Evolutionary conservation across 2,329 filamentous ascomycete genomes (phyloP), one percentile per base, ranked within the genome.

Genomic region (Colletotrichum siamense): DNA sequence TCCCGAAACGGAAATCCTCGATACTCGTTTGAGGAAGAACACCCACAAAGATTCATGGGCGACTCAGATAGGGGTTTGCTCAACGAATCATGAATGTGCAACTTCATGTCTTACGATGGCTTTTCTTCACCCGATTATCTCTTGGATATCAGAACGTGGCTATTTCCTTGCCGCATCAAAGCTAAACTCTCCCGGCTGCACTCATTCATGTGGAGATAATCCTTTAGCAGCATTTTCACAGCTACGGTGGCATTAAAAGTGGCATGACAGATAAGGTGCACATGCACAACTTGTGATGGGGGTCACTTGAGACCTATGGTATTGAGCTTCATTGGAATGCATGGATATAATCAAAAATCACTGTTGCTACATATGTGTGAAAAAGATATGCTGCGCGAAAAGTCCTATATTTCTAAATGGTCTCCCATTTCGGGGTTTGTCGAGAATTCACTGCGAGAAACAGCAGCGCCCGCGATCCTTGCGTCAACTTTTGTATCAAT

Each of bases 141-240:
- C 44, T 22, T 22, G n/a, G 5, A 22, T 49, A 5, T 22, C 2
- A 13, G 2, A 13, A 49, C 44, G 44, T 49, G 6, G n/a, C 2
- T 13, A 22, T 4, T 49, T n/a, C 2, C 44, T 49, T n/a, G 2
- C 2, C n/a, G 6, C 10, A 49, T 22, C 5, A 22, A n/a, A 49
- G 0, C 2, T 4, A 49, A 49, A n/a, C 10, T 49, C n/a, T 7
- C 9, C n/a, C 6, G 10, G 6, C 2, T 49, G 0, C 9, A n/a
- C 18, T 18, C 39, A n/a, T n/a, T 49, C 18, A 44, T 44, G 5
- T 18, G 16, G 4, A 49, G 18, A 8, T 2, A 22, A 49, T 22
- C 0, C 9, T 49, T 8, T 7, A 13, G 10, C n/a, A 4, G 44
- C n/a, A 13, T 0, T 49, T 49, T 3, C 3, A 22, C 1, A 22